Base-by-base conservation (phyloP, 768 basidiomycete genomes). In the Leccinum subgranulosum region DNA sequence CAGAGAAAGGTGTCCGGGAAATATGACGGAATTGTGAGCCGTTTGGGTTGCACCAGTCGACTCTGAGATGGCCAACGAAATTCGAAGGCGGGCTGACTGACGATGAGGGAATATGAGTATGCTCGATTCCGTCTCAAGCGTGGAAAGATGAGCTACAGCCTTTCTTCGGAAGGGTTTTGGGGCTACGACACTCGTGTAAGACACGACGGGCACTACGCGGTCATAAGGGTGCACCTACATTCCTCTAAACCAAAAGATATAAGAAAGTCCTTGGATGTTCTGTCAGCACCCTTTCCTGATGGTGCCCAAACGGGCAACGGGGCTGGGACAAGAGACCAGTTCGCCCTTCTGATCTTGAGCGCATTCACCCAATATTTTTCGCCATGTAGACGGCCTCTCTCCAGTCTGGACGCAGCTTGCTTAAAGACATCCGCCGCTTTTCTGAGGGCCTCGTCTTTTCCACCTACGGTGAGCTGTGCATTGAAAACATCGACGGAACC, bases 291-390 rank as follows among this genome's bases (percentile, higher is more conserved):
- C 72, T 90, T 90, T 14, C 87, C 90, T 0, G 78, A 84, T 1
- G 84, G 75, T 25, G 86, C 81, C 39, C 89, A 90, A 41, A 76
- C 74, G 14, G 88, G 90, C 39, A 92, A 78, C 23, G 91, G 90
- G 9, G 90, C 88, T 31, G 90, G 88, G 45, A 87, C 81, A 33
- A 94, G 74, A 14, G 87, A 81, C 92, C 92, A 94, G 63, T 94
- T 93, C 8, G 79, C 84, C 64, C 82, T 74, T 60, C 92, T 77
- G 47, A 90, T 85, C 67, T 83, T 87, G 48, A 94, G 76, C 4
- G 92, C 92, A 67, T 92, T 84, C 7, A 85, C 77, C 92, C 92
- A 94, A 63, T 92, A 92, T 58, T 77, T 83, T 66, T 92, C 89
- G 43, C 85, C 82, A 50, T 80, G 76, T 9, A 81, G 62, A 41